Percentiles rank a stretch among this genome's conserved stretches.
These are phyloP conservation scores for Euphorbia tirucalli DNA, from an alignment of 345 rosid genomes.

Conservation along the genomic window DNA sequence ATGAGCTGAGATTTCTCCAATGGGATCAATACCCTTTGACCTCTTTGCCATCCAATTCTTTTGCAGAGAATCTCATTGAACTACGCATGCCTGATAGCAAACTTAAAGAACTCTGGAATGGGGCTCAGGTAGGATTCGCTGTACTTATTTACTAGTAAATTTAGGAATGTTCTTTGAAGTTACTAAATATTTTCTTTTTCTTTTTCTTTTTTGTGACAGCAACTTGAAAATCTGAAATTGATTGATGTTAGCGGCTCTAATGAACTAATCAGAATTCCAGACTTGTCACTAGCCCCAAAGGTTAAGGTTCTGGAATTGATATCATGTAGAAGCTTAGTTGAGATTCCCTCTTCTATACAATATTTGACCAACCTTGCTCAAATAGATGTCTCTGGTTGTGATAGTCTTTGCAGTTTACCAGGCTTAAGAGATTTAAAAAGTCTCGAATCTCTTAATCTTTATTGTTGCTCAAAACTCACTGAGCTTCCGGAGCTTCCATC, in stretches of 20 bases:
- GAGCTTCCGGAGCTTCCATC: neutral
- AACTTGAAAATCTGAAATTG: conserved; percentile 3
- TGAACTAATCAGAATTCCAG: neutral
- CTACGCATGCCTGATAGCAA: conserved; percentile 3
- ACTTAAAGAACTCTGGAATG: conserved; percentile 1
- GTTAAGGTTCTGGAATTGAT: neutral
- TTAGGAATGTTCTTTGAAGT: too few species aligned
- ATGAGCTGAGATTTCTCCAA: neutral
- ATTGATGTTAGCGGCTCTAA: neutral
- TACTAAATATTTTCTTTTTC: too few species aligned
- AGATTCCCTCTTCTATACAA: too few species aligned
- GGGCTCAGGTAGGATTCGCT: neutral
- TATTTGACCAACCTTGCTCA: neutral
- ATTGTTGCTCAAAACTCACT: neutral
- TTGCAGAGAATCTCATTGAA: conserved; percentile 3
- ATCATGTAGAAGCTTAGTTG: neutral
- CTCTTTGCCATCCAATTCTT: conserved; percentile 1
- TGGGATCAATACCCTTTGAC: conserved; percentile 9
- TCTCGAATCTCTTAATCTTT: neutral
- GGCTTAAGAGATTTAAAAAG: neutral
- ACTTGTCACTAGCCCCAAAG: neutral
- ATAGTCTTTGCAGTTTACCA: neutral
- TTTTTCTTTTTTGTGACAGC: neutral
- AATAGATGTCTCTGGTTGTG: neutral
- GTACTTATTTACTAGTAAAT: neutral